Conservation (phyloP, 2,329 filamentous ascomycete species). For the Ascochyta koolunga region DNA sequence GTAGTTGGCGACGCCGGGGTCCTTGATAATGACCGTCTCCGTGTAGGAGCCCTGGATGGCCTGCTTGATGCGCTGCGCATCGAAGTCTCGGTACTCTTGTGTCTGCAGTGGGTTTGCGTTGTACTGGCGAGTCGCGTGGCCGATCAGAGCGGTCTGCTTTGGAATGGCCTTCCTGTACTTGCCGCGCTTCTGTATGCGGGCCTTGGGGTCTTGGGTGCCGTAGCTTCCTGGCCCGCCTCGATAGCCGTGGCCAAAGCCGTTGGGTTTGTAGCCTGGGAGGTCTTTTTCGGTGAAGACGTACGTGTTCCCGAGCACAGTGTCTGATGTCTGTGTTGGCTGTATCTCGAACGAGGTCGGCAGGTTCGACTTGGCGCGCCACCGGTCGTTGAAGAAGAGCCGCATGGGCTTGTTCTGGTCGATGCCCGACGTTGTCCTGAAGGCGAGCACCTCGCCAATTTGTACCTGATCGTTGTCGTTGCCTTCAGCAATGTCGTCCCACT, state of each 20-base stretch:
- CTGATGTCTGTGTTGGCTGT: slow-evolving; percentile 61
- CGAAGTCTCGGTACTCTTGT: slow-evolving; percentile 51
- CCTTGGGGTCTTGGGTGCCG: slow-evolving; percentile 40
- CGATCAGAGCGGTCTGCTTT: slow-evolving; percentile 60
- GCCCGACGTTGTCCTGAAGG: slow-evolving; percentile 34
- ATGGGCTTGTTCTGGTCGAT: slow-evolving; percentile 57
- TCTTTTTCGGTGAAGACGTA: slow-evolving; percentile 95
- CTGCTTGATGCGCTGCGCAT: slow-evolving; percentile 50
- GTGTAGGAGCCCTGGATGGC: slow-evolving; percentile 51
- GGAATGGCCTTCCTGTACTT: slow-evolving; percentile 47
- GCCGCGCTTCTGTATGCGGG: slow-evolving; percentile 42
- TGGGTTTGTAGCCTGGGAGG: slow-evolving; percentile 72
- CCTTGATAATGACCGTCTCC: slow-evolving; percentile 38
- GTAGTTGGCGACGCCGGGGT: slow-evolving; percentile 32
- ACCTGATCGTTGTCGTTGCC: slow-evolving; percentile 48
- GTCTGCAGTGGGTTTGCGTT: slow-evolving; percentile 56
- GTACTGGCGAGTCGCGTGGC: slow-evolving; percentile 65
- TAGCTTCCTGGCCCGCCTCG: slow-evolving; percentile 29
- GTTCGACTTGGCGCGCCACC: slow-evolving; percentile 69
- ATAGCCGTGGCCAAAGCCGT: slow-evolving; percentile 34
- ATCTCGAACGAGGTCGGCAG: slow-evolving; percentile 91
- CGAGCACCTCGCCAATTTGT: slow-evolving; percentile 44
- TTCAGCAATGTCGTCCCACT: slow-evolving; percentile 44
- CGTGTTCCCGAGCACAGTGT: slow-evolving; percentile 75
- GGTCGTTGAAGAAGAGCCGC: slow-evolving; percentile 68